Conservation (phyloP, 2,329 filamentous ascomycete species). For the Xylaria hypoxylon region DNA sequence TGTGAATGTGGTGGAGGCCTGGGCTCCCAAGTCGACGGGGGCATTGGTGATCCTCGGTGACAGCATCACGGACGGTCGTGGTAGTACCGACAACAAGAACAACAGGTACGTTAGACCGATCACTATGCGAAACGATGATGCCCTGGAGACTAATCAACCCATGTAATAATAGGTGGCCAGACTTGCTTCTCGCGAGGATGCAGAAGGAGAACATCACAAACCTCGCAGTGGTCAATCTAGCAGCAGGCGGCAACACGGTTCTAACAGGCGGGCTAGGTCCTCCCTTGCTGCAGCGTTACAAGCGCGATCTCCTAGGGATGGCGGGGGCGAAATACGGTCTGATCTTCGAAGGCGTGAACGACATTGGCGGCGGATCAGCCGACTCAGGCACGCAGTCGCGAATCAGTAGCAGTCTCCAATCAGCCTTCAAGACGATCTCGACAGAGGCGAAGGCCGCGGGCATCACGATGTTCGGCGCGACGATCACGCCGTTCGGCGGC, state of each 20-base stretch:
- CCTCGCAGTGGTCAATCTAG: conserved; percentile 72
- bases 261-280: conserved; percentile 72
- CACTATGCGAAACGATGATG: not conserved
- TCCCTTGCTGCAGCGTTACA: conserved; percentile 68
- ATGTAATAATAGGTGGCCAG: conserved; percentile 62
- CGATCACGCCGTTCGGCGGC: conserved; percentile 72
- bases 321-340: conserved; percentile 70
- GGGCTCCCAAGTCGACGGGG: conserved; percentile 57
- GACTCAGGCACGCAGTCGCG: conserved; percentile 60
- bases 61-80: conserved; percentile 75
- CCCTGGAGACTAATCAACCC: conserved; percentile 25
- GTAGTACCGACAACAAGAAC: conserved; percentile 70
- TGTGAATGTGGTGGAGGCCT: conserved; percentile 69
- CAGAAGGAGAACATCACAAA: conserved; percentile 60
- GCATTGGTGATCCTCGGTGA: conserved; percentile 70
- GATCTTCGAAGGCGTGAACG: conserved; percentile 77
- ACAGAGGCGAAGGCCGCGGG: conserved; percentile 64
- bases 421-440: conserved; percentile 69
- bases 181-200: conserved; percentile 65
- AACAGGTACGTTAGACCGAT: conserved; percentile 59
- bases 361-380: conserved; percentile 67
- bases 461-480: conserved; percentile 70
- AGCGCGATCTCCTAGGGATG: conserved; percentile 72
- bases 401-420: conserved; percentile 64
- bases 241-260: conserved; percentile 75